phyloP scores from a whole-genome alignment of 1,139 yeast genomes.

The Geotrichum bryndzae region DNA sequence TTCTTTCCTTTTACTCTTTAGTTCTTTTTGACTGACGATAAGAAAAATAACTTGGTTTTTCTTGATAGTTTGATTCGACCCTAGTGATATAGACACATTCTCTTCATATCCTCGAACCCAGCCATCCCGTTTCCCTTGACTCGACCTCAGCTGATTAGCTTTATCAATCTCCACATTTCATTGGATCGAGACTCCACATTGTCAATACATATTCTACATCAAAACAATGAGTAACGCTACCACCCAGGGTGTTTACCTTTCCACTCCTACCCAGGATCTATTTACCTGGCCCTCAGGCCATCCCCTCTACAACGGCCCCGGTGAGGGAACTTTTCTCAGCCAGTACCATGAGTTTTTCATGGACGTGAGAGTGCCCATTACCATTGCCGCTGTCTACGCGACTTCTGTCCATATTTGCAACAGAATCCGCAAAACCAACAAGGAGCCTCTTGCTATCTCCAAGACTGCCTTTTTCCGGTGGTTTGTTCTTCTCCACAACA shows the following conservation, averaged over 20 bases:
- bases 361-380: constrained; percentile 46
- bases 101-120: no score
- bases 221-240: background rate
- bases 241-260: constrained; percentile 22
- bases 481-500: constrained; percentile 57
- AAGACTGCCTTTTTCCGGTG: constrained; percentile 44
- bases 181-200: background rate
- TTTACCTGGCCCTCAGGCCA: constrained; percentile 31
- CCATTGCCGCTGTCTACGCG: constrained; percentile 57
- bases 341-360: constrained; percentile 35
- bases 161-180: no score
- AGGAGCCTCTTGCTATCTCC: constrained; percentile 53
- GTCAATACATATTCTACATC: background rate
- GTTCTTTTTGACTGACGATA: no score
- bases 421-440: constrained; percentile 39
- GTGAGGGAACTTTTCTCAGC: constrained; percentile 26
- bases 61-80: no score
- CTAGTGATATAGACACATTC: no score
- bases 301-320: constrained; percentile 29
- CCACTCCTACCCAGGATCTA: constrained; percentile 28
- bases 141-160: no score
- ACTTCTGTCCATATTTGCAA: constrained; percentile 53
- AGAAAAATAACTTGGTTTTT: no score
- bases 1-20: no score
- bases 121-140: no score